Evolutionary conservation across 2,329 filamentous ascomycete genomes (phyloP).

Genomic region (Aspergillus sp.): DNA sequence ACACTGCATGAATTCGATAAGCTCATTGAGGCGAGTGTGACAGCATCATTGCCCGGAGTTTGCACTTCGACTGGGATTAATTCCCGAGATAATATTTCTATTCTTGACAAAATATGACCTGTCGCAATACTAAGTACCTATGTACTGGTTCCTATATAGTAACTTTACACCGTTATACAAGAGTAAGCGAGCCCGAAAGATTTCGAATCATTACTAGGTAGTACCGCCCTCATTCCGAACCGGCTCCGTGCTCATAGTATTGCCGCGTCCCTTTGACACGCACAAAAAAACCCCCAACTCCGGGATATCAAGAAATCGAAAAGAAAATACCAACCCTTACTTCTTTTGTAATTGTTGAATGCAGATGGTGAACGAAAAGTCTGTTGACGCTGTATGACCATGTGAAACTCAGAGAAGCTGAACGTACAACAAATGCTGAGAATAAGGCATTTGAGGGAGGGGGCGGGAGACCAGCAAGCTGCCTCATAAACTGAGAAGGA

Average conservation of each 20-base stretch:
- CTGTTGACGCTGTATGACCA: background rate
- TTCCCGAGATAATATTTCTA: background rate
- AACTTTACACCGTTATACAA: background rate
- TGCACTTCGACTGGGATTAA: background rate
- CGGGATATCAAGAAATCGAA: slow-evolving; percentile 13
- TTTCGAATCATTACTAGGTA: background rate
- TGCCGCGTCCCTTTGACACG: background rate
- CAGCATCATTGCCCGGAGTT: background rate
- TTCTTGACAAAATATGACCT: background rate
- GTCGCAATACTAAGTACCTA: background rate
- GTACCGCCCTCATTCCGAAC: background rate
- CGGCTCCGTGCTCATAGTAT: background rate
- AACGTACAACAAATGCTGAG: background rate
- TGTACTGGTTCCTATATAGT: background rate
- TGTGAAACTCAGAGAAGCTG: background rate
- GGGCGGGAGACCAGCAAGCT: background rate
- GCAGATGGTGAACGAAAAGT: background rate
- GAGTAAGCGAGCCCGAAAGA: background rate
- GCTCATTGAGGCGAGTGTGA: background rate
- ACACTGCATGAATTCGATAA: background rate
- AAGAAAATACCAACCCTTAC: background rate
- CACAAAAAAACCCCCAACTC: slow-evolving; percentile 10
- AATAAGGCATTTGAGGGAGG: background rate
- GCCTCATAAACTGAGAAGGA: slow-evolving; percentile 1
- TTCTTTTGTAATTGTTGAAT: background rate